Base-by-base conservation (phyloP, 441 rosid species). In the Erodium moschatum region DNA sequence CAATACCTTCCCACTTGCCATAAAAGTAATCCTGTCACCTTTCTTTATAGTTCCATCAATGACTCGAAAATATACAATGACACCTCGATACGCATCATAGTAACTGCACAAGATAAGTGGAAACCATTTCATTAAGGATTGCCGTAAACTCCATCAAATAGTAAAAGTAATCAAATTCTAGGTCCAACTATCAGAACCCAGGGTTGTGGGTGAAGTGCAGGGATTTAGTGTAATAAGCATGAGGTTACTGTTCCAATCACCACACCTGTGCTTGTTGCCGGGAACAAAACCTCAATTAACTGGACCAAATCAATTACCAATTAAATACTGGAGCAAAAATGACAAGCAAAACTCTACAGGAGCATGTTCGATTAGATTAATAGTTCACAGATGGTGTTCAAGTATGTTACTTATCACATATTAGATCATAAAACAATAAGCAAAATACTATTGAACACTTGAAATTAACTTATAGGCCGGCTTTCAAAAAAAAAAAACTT, bases 41-140 rank as follows among this genome's bases (percentile, higher is more conserved):
- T 89, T 93, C 87, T 84, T 91, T 72, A 93, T 77, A 44, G 79
- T 87, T 71, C 98, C 98, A 86, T 91, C 98, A 70, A 89, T 79
- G 54, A 91, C 91, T 81, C 98, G 93, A 72, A 91, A 91, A 82
- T 94, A 94, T 62, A 87, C 98, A 73, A 94, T 82, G 73, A 94
- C 98, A 78, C 97, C 98, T 20, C 99, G 96, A 74, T 94, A 94
- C 60, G 97, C 87, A 88, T 94, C 97, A 72, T 91, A 94, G 76
- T 94, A 94, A 80, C 97, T 94, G 92, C 78, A 78, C 21, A 62
- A 72, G 16, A 72, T 68, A 48, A 16, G 61, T 5, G 8, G 10
- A 3, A 16, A 50, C 7, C 19, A 15, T 50, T 50, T 50, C 56
- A 6, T 2, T 50, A n/a, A 50, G 19, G 19, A 15, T 52, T n/a